Conservation (phyloP, 1,284 basidiomycete genomes). For the Malassezia vespertilionis region DNA sequence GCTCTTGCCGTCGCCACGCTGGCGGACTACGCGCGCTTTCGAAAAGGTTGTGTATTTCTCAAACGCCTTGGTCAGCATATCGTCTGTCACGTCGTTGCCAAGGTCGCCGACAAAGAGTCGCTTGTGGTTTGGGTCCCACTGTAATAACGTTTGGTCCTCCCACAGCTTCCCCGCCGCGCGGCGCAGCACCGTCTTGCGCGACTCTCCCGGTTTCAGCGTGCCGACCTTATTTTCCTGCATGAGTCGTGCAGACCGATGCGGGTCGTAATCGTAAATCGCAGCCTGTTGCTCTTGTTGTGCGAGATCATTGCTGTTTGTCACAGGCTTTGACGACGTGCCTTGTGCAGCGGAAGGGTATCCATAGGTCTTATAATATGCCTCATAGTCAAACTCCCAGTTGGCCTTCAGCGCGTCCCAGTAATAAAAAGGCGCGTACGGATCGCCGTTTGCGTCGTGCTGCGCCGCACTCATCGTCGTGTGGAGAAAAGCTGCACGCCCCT, state of each 20-base stretch:
- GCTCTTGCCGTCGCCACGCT: slow-evolving; percentile 69
- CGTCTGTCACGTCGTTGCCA: slow-evolving; percentile 94
- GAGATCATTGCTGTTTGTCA: slow-evolving; percentile 14
- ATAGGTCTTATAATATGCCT: slow-evolving; percentile 34
- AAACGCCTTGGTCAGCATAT: slow-evolving; percentile 82
- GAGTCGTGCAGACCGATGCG: slow-evolving; percentile 5
- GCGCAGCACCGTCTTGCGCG: slow-evolving; percentile 81
- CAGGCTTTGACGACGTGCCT: not conserved
- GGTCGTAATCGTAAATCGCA: slow-evolving; percentile 14
- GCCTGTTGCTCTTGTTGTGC: slow-evolving; percentile 18
- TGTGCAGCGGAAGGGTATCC: slow-evolving; percentile 22
- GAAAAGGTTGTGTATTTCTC: slow-evolving; percentile 75
- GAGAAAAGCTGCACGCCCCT: too few species aligned
- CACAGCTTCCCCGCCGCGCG: slow-evolving; percentile 91
- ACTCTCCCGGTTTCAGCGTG: slow-evolving; percentile 66
- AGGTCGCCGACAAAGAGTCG: slow-evolving; percentile 94
- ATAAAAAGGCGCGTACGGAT: slow-evolving; percentile 45
- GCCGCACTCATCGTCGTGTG: too few species aligned
- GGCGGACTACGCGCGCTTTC: slow-evolving; percentile 87
- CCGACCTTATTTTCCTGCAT: slow-evolving; percentile 25
- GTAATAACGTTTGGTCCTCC: slow-evolving; percentile 92
- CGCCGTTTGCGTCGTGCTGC: slow-evolving; percentile 16
- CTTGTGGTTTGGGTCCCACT: slow-evolving; percentile 99
- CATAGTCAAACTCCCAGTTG: slow-evolving; percentile 45
- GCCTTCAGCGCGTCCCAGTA: slow-evolving; percentile 38